Evolutionary conservation across 306 rosid genomes (phyloP).

Genomic region (Carpinus fangiana): DNA sequence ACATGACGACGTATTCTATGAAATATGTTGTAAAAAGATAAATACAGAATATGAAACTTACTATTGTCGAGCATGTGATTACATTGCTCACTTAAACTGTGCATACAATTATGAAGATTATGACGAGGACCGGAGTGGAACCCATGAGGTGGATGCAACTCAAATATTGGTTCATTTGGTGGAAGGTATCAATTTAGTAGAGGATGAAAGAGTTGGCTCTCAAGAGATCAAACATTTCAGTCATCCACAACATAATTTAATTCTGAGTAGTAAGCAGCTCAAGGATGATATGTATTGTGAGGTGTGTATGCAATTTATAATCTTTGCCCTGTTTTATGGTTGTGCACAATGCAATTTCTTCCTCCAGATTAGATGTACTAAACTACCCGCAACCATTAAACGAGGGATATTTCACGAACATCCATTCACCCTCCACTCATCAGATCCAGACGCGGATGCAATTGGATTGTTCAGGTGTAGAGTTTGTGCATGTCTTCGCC

Average conservation of each 20-base stretch:
- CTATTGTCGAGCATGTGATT: neutral
- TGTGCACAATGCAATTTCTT: neutral
- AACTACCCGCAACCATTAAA: neutral
- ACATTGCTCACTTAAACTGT: neutral
- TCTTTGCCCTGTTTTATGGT: neutral
- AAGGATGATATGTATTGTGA: neutral
- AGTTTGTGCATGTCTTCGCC: fast-evolving
- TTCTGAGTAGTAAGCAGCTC: neutral
- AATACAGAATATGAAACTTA: neutral
- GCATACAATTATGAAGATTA: neutral
- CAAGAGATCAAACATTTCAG: neutral
- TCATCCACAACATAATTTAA: neutral
- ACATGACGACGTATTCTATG: neutral
- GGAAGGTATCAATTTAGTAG: neutral
- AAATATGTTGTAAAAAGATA: neutral
- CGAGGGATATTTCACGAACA: neutral
- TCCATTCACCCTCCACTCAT: neutral
- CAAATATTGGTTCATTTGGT: too few relatives aligned
- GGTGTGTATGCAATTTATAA: neutral
- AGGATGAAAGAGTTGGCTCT: neutral
- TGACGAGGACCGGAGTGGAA: too few relatives aligned
- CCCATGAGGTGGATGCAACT: fast-evolving
- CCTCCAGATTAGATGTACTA: neutral
- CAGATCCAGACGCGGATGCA: too few relatives aligned
- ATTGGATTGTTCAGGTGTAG: too few relatives aligned